Evolutionary conservation across 441 rosid genomes (phyloP).

Genomic region (Monsonia emarginata): DNA sequence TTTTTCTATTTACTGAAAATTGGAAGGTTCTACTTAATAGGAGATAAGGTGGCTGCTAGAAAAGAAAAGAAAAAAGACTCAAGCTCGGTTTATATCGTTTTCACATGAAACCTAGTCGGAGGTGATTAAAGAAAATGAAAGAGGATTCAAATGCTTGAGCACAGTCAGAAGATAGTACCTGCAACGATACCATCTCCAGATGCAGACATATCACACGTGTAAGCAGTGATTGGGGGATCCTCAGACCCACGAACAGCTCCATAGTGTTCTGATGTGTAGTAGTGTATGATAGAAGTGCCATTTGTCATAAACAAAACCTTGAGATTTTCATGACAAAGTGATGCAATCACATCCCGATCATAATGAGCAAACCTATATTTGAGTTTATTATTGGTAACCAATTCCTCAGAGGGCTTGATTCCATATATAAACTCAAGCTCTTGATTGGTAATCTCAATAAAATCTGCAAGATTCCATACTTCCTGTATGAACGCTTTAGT

Average conservation of each 20-base stretch:
- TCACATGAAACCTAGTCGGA: neutral
- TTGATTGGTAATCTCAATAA: constrained; percentile 77
- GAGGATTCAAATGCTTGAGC: neutral
- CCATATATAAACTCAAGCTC: constrained; percentile 83
- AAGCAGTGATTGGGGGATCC: constrained; percentile 73
- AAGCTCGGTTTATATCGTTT: neutral
- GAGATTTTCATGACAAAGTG: constrained; percentile 76
- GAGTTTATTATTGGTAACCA: constrained; percentile 48
- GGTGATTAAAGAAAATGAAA: neutral
- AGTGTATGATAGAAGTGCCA: constrained; percentile 84
- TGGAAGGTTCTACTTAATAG: neutral
- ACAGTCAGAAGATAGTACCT: constrained; percentile 32
- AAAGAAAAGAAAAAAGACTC: neutral
- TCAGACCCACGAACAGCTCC: constrained; percentile 76
- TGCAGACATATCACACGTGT: constrained; percentile 74
- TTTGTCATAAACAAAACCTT: constrained; percentile 76
- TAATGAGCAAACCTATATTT: constrained; percentile 59
- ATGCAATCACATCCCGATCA: constrained; percentile 46
- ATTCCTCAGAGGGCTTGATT: constrained; percentile 56
- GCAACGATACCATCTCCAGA: constrained; percentile 91
- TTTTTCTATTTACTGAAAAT: neutral
- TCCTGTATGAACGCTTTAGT: constrained; percentile 55
- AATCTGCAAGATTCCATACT: constrained; percentile 63
- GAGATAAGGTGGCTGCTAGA: neutral
- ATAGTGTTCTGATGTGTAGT: constrained; percentile 64